A percentile compares a stretch with the other conserved stretches of the same genome.
phyloP scores from a whole-genome alignment of 148 eudicot genomes.

The Pharnaceum exiguum region DNA sequence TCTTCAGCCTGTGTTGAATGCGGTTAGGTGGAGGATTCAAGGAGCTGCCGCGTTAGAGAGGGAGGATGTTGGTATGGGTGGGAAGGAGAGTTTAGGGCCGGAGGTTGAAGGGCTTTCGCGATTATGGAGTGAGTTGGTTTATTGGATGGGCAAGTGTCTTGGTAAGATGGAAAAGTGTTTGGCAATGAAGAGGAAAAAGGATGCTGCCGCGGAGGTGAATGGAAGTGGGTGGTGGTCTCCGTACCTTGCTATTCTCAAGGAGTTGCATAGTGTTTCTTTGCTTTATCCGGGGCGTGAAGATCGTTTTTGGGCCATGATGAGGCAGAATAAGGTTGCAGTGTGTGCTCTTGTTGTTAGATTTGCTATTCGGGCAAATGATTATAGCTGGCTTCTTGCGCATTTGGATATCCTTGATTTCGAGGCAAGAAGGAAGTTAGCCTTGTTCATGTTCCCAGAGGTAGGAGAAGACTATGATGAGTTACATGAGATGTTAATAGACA shows the following conservation, averaged over 20 bases:
- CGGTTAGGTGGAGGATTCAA: conserved; percentile 18
- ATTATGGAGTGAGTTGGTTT: conserved; percentile 35
- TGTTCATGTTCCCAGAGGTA: conserved; percentile 76
- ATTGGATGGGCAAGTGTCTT: conserved; percentile 41
- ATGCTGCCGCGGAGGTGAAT: conserved; percentile 17
- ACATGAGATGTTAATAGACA: conserved; percentile 87
- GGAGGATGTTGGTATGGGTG: too few species aligned
- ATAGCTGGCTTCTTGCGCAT: conserved; percentile 59
- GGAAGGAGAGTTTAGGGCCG: conserved; percentile 17
- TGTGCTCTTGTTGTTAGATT: conserved; percentile 43
- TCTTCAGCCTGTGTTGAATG: conserved; percentile 35
- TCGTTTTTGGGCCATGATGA: conserved; percentile 47
- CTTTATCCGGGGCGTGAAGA: conserved; percentile 42
- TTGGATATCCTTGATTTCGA: conserved; percentile 70
- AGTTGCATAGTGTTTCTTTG: conserved; percentile 39
- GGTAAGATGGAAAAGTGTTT: conserved; percentile 30
- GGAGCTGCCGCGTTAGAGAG: conserved; percentile 7
- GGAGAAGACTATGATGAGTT: conserved; percentile 72
- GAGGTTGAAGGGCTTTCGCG: conserved; percentile 29
- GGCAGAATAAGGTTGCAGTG: conserved; percentile 38
- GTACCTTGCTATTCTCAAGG: conserved; percentile 69
- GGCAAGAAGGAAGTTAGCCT: conserved; percentile 76
- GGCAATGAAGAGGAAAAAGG: conserved; percentile 19
- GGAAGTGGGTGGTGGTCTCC: conserved; percentile 40
- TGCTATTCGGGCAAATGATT: conserved; percentile 52